Base-by-base conservation (phyloP, 768 basidiomycete genomes). In the Lentinula sp. region DNA sequence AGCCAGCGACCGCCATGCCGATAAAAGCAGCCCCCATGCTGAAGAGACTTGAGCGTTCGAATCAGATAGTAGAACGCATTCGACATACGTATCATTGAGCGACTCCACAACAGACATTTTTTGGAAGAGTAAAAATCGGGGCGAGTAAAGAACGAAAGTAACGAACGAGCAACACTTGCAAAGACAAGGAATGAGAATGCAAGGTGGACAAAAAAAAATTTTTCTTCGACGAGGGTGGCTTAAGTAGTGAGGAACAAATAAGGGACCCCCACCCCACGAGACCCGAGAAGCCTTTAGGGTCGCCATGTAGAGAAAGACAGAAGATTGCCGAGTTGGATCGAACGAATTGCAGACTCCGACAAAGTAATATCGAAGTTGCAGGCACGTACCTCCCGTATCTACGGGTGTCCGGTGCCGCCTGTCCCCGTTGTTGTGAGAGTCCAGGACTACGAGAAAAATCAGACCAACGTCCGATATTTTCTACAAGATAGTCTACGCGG, bases 1-100 rank as follows among this genome's bases (percentile, higher is more conserved):
- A 21, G 7, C 39, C 46, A 32, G 55, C 61, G 7, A 58, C 57
- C 16, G 9, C 6, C 16, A 51, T 34, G 21, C 61, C 61, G n/a
- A 62, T 45, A 16, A 57, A 58, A n/a, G 57, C 55, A n/a, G 42
- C 50, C 15, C 61, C 61, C 34, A 62, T 37, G 9, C 50, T 63
- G 46, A 60, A 48, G 43, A 48, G 46, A 7, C 15, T 31, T 37
- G n/a, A 35, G 31, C 28, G 15, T 52, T 16, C 8, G 16, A 52
- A 10, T 1, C 8, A 7, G 23, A 5, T 7, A 23, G 39, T 10
- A n/a, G n/a, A 56, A 37, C 11, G 9, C 2, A 43, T 18, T 16
- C 32, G 2, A 32, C 55, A 6, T n/a, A 56, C 55, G 55, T 56
- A 15, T 56, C 28, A 13, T 56, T 23, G 11, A 56, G 37, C 4